A percentile compares a stretch with the other conserved stretches of the same genome.
These are phyloP conservation scores for Blastobotrys persicus DNA, from an alignment of 1,139 yeast species.

Conservation along the genomic window DNA sequence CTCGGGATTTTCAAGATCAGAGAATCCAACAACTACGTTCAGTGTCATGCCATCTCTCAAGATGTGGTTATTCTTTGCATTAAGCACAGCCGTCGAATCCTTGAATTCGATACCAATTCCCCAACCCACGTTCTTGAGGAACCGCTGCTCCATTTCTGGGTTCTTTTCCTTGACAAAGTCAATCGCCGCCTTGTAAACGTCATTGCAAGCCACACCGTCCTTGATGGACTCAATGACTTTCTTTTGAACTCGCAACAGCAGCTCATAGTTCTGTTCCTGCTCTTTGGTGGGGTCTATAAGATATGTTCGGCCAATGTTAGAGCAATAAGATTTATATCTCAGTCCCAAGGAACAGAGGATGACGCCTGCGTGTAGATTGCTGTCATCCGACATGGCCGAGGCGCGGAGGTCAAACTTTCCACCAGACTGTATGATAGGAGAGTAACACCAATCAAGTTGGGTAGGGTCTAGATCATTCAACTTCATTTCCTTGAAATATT, in stretches of 20 bases:
- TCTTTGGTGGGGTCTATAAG: slow-evolving; percentile 84
- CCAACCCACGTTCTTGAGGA: slow-evolving; percentile 86
- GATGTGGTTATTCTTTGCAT: slow-evolving; percentile 66
- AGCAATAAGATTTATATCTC: slow-evolving; percentile 85
- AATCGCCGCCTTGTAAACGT: slow-evolving; percentile 63
- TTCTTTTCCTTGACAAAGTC: slow-evolving; percentile 52
- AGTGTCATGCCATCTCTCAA: slow-evolving; percentile 73
- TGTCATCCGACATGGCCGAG: slow-evolving; percentile 72
- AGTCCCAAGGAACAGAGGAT: slow-evolving; percentile 83
- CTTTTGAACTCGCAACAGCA: slow-evolving; percentile 56
- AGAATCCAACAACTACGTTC: slow-evolving; percentile 76
- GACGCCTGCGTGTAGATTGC: slow-evolving; percentile 69
- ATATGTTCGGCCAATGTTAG: slow-evolving; percentile 84
- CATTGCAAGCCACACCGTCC: slow-evolving; percentile 65
- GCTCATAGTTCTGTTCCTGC: slow-evolving; percentile 77
- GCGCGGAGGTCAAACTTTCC: slow-evolving; percentile 82
- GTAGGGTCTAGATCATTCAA: slow-evolving; percentile 69
- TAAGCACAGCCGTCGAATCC: slow-evolving; percentile 72
- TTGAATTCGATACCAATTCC: slow-evolving; percentile 88
- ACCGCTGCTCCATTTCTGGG: slow-evolving; percentile 62
- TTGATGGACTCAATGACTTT: slow-evolving; percentile 59
- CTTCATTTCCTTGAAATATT: slow-evolving; percentile 61
- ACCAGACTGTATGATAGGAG: slow-evolving; percentile 89
- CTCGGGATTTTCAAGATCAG: slow-evolving; percentile 46
- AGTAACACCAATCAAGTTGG: slow-evolving; percentile 89